Evolutionary conservation across 768 basidiomycete species (phyloP).

Genomic region (Lactarius vividus): DNA sequence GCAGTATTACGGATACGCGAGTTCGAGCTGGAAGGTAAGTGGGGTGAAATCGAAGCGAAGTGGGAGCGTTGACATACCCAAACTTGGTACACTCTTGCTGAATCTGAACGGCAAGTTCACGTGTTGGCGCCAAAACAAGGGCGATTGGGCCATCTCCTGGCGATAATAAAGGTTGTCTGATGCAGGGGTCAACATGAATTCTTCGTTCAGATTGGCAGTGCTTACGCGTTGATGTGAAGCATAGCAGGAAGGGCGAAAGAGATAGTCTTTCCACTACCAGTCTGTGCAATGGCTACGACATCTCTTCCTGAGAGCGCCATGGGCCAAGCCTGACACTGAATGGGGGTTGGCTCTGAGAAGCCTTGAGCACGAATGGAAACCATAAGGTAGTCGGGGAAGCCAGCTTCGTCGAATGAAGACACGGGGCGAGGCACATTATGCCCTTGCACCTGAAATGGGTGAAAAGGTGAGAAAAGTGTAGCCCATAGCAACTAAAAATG

Average conservation of each 20-base stretch:
- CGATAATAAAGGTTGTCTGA: slow-evolving; percentile 84
- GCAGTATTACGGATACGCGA: slow-evolving; percentile 98
- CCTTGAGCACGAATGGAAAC: slow-evolving; percentile 91
- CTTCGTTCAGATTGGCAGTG: slow-evolving; percentile 20
- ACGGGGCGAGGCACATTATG: slow-evolving; percentile 86
- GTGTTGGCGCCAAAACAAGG: slow-evolving; percentile 93
- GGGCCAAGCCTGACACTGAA: slow-evolving; percentile 99
- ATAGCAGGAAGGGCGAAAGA: slow-evolving; percentile 98
- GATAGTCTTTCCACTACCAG: slow-evolving; percentile 98
- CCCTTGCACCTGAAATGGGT: slow-evolving; percentile 69
- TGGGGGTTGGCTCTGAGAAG: slow-evolving; percentile 86
- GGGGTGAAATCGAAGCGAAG: slow-evolving; percentile 4
- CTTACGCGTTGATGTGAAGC: slow-evolving; percentile 99
- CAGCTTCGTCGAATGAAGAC: slow-evolving; percentile 88
- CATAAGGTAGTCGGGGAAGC: slow-evolving; percentile 96
- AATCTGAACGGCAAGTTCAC: slow-evolving; percentile 98
- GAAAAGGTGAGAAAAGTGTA: background rate
- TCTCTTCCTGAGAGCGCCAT: slow-evolving; percentile 96
- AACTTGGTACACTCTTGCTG: slow-evolving; percentile 99
- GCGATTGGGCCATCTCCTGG: slow-evolving; percentile 98
- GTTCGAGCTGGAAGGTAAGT: slow-evolving; percentile 54
- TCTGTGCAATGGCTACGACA: slow-evolving; percentile 95
- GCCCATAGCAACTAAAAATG: background rate
- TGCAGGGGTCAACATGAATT: slow-evolving; percentile 17
- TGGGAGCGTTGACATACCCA: slow-evolving; percentile 52